Evolutionary conservation across 306 rosid species (phyloP).

Genomic region (Acacia confusa): DNA sequence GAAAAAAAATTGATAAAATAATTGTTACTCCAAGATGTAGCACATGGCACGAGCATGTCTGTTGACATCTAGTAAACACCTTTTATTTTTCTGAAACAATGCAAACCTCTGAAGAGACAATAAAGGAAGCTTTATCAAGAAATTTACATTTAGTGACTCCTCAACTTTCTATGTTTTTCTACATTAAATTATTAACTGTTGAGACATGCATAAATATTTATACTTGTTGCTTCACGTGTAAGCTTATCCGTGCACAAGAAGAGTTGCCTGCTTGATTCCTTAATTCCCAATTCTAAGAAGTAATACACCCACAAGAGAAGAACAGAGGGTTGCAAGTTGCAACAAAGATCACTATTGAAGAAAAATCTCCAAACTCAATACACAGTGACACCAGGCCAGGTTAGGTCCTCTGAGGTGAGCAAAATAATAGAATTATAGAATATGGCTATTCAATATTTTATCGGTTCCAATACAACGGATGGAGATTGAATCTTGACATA

Average conservation of each 20-base stretch:
- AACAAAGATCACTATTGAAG: constrained; percentile 13
- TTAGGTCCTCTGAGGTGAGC: not conserved
- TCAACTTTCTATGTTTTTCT: not conserved
- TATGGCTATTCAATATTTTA: not conserved
- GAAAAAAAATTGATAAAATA: not conserved
- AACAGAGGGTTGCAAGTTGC: not conserved
- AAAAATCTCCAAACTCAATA: not conserved
- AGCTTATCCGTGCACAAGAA: too few species aligned
- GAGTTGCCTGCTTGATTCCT: not conserved
- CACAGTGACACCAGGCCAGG: not conserved
- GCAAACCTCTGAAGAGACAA: not conserved
- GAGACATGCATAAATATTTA: not conserved
- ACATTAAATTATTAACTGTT: not conserved
- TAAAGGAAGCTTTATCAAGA: not conserved
- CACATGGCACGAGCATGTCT: not conserved
- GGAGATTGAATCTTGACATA: constrained; percentile 34
- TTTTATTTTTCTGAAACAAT: not conserved
- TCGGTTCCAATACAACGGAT: not conserved
- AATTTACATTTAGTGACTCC: not conserved
- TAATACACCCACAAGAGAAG: not conserved
- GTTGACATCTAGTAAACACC: not conserved
- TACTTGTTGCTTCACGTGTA: not conserved
- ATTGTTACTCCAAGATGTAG: constrained; percentile 2
- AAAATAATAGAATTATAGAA: not conserved
- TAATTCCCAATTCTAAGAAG: not conserved